phyloP scores from a whole-genome alignment of 306 rosid genomes.

The Benincasa hispida region DNA sequence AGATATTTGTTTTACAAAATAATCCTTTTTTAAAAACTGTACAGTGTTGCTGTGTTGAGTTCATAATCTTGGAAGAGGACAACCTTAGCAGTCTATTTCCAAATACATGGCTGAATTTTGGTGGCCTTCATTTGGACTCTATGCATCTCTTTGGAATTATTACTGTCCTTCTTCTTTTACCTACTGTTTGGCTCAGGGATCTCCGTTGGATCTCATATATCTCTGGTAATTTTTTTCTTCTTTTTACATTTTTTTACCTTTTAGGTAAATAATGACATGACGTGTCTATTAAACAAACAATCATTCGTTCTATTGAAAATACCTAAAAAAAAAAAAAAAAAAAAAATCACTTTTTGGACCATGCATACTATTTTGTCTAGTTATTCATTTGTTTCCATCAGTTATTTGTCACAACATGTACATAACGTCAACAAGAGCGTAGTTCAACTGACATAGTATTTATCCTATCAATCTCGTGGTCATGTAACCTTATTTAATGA shows the following conservation, averaged over 20 bases:
- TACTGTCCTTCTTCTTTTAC: slow-evolving; percentile 53
- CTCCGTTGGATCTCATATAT: slow-evolving; percentile 61
- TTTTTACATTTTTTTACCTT: background rate
- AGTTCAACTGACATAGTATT: too few species aligned
- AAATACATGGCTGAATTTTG: slow-evolving; percentile 38
- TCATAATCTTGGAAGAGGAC: slow-evolving; percentile 74
- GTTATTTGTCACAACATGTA: background rate
- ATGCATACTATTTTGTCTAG: background rate
- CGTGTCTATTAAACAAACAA: too few species aligned
- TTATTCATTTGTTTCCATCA: background rate
- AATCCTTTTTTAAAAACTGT: too few species aligned
- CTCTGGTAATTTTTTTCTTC: slow-evolving; percentile 31
- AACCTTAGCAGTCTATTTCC: slow-evolving; percentile 65
- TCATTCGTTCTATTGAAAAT: too few species aligned
- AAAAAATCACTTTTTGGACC: background rate
- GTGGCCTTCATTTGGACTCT: slow-evolving; percentile 33
- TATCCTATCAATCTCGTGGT: too few species aligned
- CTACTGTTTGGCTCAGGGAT: slow-evolving; percentile 68
- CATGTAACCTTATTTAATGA: too few species aligned
- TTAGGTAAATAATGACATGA: background rate
- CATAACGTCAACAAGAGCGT: too few species aligned
- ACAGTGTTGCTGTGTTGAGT: slow-evolving; percentile 73
- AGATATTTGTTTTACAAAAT: too few species aligned
- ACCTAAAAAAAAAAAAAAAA: too few species aligned
- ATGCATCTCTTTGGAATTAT: slow-evolving; percentile 49